Percentiles rank a stretch among this genome's conserved stretches.
Conservation (phyloP, 2,329 filamentous ascomycete genomes). For the Phyllosticta ampelicida region DNA sequence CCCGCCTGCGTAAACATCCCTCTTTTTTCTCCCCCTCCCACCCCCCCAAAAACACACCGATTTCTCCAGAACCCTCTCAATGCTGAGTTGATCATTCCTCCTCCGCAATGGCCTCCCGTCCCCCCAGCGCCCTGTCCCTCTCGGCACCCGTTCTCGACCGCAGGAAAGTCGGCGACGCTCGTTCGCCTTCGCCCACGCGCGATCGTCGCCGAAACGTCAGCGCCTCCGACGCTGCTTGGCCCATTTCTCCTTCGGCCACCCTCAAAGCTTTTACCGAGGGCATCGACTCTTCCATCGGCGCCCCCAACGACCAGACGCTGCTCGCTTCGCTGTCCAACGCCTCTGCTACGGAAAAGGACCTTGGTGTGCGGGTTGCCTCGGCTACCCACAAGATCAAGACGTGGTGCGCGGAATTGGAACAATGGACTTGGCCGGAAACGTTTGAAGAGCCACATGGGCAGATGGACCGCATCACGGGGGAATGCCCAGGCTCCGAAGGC, state of each 20-base stretch:
- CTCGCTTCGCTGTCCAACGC: constrained; percentile 50
- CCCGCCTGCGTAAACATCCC: constrained; percentile 22
- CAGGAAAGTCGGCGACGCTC: constrained; percentile 5
- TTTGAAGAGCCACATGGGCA: constrained; percentile 30
- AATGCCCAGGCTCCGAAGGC: background rate
- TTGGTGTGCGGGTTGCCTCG: constrained; percentile 59
- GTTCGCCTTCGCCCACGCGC: constrained; percentile 9
- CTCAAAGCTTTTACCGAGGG: constrained; percentile 33
- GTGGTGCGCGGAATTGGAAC: constrained; percentile 63
- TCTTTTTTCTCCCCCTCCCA: constrained; percentile 23
- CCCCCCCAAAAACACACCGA: too few species aligned
- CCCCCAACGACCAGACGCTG: constrained; percentile 30
- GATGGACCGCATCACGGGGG: constrained; percentile 8
- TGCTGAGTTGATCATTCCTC: constrained; percentile 9
- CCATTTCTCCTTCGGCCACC: constrained; percentile 28
- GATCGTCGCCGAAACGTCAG: constrained; percentile 8
- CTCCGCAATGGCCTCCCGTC: constrained; percentile 21
- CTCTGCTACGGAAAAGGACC: constrained; percentile 55
- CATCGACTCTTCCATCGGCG: constrained; percentile 34
- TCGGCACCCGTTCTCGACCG: constrained; percentile 8
- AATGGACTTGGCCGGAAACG: constrained; percentile 48
- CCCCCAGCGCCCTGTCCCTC: constrained; percentile 17
- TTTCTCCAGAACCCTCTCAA: too few species aligned
- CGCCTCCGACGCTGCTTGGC: constrained; percentile 12
- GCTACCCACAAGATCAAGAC: constrained; percentile 60